Conservation (phyloP, 345 rosid genomes). For the Lumnitzera racemosa region DNA sequence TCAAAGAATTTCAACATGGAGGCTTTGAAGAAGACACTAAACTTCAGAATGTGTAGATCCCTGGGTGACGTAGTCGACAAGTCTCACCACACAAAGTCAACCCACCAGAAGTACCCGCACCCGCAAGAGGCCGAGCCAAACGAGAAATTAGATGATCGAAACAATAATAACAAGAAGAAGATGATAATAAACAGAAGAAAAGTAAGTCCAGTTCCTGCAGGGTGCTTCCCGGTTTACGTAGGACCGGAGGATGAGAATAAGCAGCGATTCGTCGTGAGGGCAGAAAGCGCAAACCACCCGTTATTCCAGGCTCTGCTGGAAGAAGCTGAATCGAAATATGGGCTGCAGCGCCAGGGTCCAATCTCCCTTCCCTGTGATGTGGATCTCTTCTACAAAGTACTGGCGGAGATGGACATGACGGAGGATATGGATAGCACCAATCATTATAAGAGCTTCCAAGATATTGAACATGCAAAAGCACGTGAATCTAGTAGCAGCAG, state of each 20-base stretch:
- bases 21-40: too few relatives aligned
- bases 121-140: too few relatives aligned
- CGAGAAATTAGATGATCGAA: too few relatives aligned
- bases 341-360: conserved; percentile 22
- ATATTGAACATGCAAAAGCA: too few relatives aligned
- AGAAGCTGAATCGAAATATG: conserved; percentile 24
- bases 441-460: not conserved
- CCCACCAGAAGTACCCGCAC: too few relatives aligned
- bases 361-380: conserved; percentile 23
- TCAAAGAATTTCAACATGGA: too few relatives aligned
- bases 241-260: conserved; percentile 11
- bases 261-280: conserved; percentile 21
- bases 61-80: too few relatives aligned
- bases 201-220: conserved; percentile 15
- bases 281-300: conserved; percentile 22
- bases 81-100: too few relatives aligned
- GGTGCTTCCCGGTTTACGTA: conserved; percentile 26
- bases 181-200: too few relatives aligned
- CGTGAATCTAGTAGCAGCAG: too few relatives aligned
- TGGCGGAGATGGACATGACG: conserved; percentile 15
- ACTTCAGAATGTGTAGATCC: too few relatives aligned
- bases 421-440: not conserved
- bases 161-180: too few relatives aligned
- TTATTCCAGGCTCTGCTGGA: conserved; percentile 21
- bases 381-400: conserved; percentile 18